Base-by-base conservation (phyloP, 1,139 yeast genomes). In the Saccharomyces pastorianus region DNA sequence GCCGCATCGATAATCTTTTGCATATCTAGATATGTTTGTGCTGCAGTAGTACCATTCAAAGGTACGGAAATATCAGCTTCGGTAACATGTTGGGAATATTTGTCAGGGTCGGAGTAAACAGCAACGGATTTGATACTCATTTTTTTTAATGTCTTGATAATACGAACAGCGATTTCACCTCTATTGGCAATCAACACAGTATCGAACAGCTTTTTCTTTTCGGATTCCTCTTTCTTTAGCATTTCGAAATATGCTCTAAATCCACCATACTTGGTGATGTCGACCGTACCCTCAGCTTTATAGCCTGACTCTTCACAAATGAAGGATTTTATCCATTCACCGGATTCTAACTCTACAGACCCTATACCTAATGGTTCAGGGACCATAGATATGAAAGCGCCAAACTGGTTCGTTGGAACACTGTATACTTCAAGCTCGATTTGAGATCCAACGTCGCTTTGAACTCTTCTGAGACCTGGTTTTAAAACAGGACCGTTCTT, bases 331-430 rank as follows among this genome's bases (percentile, higher is more conserved):
- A 89, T 89, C 84, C 88, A 83, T 60, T 82, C 80, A 32, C 97
- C 97, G 56, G 81, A 76, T 53, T 76, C 83, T 50, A 89, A 78
- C 71, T 90, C 95, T 47, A 88, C 93, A 14, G 91, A 82, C 9
- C 99, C 99, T 65, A 93, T 90, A 47, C 96, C 99, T 58, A 93
- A 77, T 31, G 99, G 99, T 63, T 86, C 88, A 11, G 98, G 97
- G 38, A 93, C 96, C 85, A 86, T 83, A 8, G 84, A 70, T 42
- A 93, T 85, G 64, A 93, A 91, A 29, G 77, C 79, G 60, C 97
- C 98, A 71, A 91, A 89, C 14, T 70, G 75, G 60, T 82, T 90
- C 46, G 70, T 71, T 34, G 98, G 96, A 50, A 93, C 79, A 51
- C 91, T 80, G 76, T 93, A 93, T 17, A 88, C 79, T 71, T 93